A percentile compares a stretch with the other conserved stretches of the same genome.
phyloP scores from a whole-genome alignment of 768 basidiomycete species.

The Trametes elegans region DNA sequence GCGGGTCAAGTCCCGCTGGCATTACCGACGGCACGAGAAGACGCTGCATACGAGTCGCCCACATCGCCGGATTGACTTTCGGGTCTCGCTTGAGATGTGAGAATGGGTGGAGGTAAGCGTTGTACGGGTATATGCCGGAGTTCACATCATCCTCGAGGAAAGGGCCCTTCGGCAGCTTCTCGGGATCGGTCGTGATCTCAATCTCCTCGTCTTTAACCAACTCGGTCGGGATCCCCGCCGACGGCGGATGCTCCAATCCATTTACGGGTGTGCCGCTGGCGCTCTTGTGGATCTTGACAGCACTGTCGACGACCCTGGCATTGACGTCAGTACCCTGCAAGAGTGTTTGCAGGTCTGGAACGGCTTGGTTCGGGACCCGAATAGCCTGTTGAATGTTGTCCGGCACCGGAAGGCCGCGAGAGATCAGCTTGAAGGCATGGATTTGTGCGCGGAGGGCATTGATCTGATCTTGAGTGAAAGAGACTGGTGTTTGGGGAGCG shows the following conservation, averaged over 20 bases:
- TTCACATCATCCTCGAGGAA: conserved; percentile 77
- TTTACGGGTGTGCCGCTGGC: conserved; percentile 29
- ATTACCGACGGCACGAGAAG: conserved; percentile 86
- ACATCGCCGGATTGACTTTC: conserved; percentile 58
- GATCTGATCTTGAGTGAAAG: conserved; percentile 77
- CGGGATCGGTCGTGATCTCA: conserved; percentile 56
- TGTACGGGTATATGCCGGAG: conserved; percentile 89
- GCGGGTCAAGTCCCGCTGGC: conserved; percentile 90
- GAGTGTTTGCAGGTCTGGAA: conserved; percentile 63
- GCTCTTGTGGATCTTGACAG: conserved; percentile 70
- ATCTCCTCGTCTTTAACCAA: conserved; percentile 46
- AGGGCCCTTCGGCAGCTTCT: conserved; percentile 68
- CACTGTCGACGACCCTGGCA: conserved; percentile 68
- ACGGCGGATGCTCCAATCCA: conserved; percentile 13
- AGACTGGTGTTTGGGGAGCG: conserved; percentile 69
- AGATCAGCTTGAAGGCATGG: conserved; percentile 73
- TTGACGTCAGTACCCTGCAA: conserved; percentile 58
- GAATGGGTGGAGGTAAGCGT: conserved; percentile 84
- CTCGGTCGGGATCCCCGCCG: conserved; percentile 20
- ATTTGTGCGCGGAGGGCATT: conserved; percentile 78
- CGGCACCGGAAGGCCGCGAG: conserved; percentile 63
- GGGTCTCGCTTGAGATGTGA: conserved; percentile 68
- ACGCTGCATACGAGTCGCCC: conserved; percentile 72
- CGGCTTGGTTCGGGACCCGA: conserved; percentile 57
- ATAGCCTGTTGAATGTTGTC: conserved; percentile 70